Percentiles rank a stretch among this genome's conserved stretches.
phyloP scores from a whole-genome alignment of 345 rosid genomes.

The Gossypium australe region DNA sequence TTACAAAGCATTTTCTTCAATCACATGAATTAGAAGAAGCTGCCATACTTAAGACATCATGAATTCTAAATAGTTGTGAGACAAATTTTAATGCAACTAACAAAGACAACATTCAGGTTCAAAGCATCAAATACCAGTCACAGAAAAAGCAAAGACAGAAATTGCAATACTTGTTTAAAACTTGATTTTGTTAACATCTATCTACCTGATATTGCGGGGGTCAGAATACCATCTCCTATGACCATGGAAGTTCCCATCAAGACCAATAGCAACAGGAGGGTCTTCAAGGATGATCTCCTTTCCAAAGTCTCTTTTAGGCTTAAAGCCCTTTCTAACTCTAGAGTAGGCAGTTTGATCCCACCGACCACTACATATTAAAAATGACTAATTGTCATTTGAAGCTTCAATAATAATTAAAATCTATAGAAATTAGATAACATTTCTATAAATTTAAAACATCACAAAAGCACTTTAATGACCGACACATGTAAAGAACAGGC shows the following conservation, averaged over 20 bases:
- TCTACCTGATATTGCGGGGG: slow-evolving; percentile 93
- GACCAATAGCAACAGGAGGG: slow-evolving; percentile 66
- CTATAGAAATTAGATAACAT: too few species aligned
- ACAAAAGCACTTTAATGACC: too few species aligned
- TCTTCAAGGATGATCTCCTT: slow-evolving; percentile 65
- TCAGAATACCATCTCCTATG: slow-evolving; percentile 91
- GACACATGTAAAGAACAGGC: too few species aligned
- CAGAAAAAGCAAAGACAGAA: neutral
- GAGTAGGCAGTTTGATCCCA: slow-evolving; percentile 72
- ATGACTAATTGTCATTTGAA: too few species aligned
- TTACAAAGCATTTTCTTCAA: neutral
- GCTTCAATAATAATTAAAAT: too few species aligned
- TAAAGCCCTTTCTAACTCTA: slow-evolving; percentile 85
- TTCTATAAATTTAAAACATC: too few species aligned
- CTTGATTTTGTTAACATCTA: neutral
- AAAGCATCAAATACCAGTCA: neutral
- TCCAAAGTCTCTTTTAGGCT: slow-evolving; percentile 73
- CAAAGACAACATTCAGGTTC: neutral
- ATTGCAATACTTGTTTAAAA: neutral
- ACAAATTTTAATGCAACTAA: neutral
- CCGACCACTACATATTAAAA: too few species aligned
- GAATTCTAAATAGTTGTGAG: neutral
- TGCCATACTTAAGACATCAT: neutral
- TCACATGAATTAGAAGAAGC: neutral
- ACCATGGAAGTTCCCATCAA: slow-evolving; percentile 98